Percentiles rank a stretch among this genome's conserved stretches.
Evolutionary conservation across 2,329 filamentous ascomycete species (phyloP).

Genomic region (Exophiala phaeomuriformis): DNA sequence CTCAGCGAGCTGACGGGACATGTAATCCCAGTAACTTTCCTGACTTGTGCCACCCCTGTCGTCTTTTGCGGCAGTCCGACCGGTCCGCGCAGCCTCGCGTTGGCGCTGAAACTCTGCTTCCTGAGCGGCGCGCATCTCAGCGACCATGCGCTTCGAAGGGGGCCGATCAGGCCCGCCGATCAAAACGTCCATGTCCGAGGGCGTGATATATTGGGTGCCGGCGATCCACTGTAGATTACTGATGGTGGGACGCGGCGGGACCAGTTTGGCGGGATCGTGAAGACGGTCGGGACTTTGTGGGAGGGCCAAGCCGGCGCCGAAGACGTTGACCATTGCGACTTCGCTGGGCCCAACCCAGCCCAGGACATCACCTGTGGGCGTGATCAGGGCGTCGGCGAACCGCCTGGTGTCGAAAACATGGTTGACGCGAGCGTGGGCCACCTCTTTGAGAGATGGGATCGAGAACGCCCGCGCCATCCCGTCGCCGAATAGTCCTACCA

Average conservation of each 20-base stretch:
- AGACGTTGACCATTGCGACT: conserved; percentile 72
- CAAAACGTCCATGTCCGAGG: conserved; percentile 78
- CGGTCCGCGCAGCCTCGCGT: conserved; percentile 34
- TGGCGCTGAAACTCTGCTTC: conserved; percentile 41
- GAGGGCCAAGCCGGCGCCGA: conserved; percentile 64
- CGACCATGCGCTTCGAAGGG: conserved; percentile 79
- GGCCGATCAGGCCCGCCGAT: conserved; percentile 85
- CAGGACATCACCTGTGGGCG: conserved; percentile 71
- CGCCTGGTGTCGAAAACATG: conserved; percentile 66
- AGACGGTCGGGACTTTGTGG: conserved; percentile 63
- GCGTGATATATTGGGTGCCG: conserved; percentile 84
- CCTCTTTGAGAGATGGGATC: conserved; percentile 80
- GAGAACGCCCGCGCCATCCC: conserved; percentile 71
- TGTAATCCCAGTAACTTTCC: conserved; percentile 66
- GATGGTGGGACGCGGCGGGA: conserved; percentile 81
- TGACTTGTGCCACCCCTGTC: conserved; percentile 30
- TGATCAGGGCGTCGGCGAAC: conserved; percentile 63
- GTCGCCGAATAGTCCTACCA: conserved; percentile 81
- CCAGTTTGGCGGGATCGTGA: conserved; percentile 65
- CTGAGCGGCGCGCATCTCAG: conserved; percentile 68
- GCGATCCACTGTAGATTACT: conserved; percentile 95
- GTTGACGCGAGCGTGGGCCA: conserved; percentile 58
- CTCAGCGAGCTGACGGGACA: conserved; percentile 81
- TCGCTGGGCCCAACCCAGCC: conserved; percentile 87
- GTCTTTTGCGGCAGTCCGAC: conserved; percentile 31